Base-by-base conservation (phyloP, 78 protist genomes). In the Anaeramoeba flamelloides region DNA sequence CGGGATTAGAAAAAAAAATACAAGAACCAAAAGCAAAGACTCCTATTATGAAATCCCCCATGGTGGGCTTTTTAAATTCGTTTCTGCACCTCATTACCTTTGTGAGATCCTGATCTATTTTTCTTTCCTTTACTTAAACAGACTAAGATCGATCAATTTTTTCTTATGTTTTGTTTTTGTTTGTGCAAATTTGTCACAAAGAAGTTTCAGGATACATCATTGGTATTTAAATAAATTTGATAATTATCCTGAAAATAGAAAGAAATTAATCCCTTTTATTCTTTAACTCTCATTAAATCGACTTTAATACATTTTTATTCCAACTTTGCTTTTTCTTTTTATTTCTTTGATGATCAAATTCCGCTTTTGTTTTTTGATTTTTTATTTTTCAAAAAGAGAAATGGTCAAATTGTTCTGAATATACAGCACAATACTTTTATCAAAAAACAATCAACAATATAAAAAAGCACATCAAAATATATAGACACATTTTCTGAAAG, bases 231-330 rank as follows among this genome's bases (percentile, higher is more conserved):
- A 53, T 26, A 53, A 53, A 53, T 53, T 53, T 53, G 17, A 17
- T 26, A 17, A 53, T 53, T 53, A 53, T 53, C 69, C 69, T 53
- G 69, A 53, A 53, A 17, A 53, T 26, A 53, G 69, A 53, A 53
- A 53, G 69, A 53, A 53, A 53, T 53, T 53, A 53, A 53, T 53
- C 17, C 69, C 69, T 53, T 53, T 53, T 53, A 53, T 53, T 53
- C 17, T 53, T 53, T 53, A 53, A 53, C 69, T n/a, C n/a, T n/a
- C n/a, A n/a, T n/a, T n/a, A n/a, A n/a, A n/a, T n/a, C n/a, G n/a
- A n/a, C n/a, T n/a, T n/a, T n/a, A n/a, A n/a, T n/a, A n/a, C n/a
- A n/a, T n/a, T n/a, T n/a, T n/a, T n/a, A n/a, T n/a, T n/a, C n/a
- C n/a, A n/a, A n/a, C n/a, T n/a, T n/a, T n/a, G n/a, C n/a, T n/a